Evolutionary conservation across 176 grass and related monocot species (phyloP).

Genomic region (Rhipidocladum racemiflorum): DNA sequence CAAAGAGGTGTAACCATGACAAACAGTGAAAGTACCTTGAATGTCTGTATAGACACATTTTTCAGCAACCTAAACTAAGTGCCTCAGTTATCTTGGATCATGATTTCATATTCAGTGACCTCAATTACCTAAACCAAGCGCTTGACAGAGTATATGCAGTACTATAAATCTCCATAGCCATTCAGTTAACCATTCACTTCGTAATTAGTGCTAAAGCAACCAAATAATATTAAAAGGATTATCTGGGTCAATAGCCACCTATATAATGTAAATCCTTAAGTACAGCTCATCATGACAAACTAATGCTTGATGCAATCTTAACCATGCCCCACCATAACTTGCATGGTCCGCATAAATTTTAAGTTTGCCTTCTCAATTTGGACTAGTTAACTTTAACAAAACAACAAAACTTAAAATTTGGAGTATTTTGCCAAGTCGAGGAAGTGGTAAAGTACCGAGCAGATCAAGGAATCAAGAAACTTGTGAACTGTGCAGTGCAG

Average conservation of each 20-base stretch:
- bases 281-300: not conserved
- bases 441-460: not conserved
- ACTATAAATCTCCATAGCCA: not conserved
- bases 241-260: not conserved
- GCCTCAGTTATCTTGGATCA: too few species aligned
- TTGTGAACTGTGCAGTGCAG: not conserved
- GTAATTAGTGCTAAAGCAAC: not conserved
- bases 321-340: not conserved
- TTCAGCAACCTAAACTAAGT: not conserved
- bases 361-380: not conserved
- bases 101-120: not conserved
- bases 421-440: not conserved
- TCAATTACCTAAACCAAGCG: not conserved
- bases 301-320: not conserved
- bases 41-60: not conserved
- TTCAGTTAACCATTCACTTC: not conserved
- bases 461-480: conserved; percentile 17
- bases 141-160: not conserved
- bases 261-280: not conserved
- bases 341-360: not conserved
- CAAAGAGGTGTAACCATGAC: not conserved
- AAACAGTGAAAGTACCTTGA: not conserved
- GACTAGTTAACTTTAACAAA: not conserved
- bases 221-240: not conserved
- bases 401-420: not conserved